Percentiles rank a stretch among this genome's conserved stretches.
Evolutionary conservation across 495 filamentous ascomycete species (phyloP).

Genomic region (Hypoxylon subgilvum): DNA sequence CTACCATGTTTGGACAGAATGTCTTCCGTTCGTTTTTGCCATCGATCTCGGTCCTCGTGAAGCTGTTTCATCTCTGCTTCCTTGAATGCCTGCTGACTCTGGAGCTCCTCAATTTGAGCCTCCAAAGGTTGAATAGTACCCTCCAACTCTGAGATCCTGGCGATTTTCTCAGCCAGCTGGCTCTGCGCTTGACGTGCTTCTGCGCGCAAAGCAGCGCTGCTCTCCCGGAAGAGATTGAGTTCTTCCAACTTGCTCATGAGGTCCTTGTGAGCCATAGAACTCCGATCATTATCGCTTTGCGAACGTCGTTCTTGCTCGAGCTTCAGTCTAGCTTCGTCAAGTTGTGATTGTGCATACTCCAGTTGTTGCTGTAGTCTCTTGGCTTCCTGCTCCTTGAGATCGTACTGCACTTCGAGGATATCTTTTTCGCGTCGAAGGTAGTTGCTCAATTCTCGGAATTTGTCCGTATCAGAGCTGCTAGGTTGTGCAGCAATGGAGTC

Average conservation of each 20-base stretch:
- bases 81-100: constrained; percentile 76
- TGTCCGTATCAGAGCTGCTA: constrained; percentile 53
- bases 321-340: constrained; percentile 84
- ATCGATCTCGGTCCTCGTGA: constrained; percentile 84
- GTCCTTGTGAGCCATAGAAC: constrained; percentile 77
- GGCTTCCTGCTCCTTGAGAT: constrained; percentile 81
- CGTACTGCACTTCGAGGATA: constrained; percentile 93
- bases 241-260: constrained; percentile 93
- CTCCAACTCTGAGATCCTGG: constrained; percentile 74
- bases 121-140: constrained; percentile 82
- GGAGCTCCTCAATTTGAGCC: constrained; percentile 75
- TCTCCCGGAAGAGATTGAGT: constrained; percentile 92
- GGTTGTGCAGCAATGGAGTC: constrained; percentile 38
- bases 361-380: constrained; percentile 89
- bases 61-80: constrained; percentile 85
- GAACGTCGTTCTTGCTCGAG: constrained; percentile 83
- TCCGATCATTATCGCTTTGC: constrained; percentile 73
- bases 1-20: constrained; percentile 96
- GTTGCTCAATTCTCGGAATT: constrained; percentile 84
- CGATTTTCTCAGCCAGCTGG: constrained; percentile 73
- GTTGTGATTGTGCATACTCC: constrained; percentile 80
- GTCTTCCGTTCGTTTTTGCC: constrained; percentile 90
- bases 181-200: constrained; percentile 79
- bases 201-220: constrained; percentile 82
- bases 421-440: constrained; percentile 96